Evolutionary conservation across 2,329 filamentous ascomycete species (phyloP), one percentile per base, ranked within the genome.

Genomic region (Penicillium concentricum): DNA sequence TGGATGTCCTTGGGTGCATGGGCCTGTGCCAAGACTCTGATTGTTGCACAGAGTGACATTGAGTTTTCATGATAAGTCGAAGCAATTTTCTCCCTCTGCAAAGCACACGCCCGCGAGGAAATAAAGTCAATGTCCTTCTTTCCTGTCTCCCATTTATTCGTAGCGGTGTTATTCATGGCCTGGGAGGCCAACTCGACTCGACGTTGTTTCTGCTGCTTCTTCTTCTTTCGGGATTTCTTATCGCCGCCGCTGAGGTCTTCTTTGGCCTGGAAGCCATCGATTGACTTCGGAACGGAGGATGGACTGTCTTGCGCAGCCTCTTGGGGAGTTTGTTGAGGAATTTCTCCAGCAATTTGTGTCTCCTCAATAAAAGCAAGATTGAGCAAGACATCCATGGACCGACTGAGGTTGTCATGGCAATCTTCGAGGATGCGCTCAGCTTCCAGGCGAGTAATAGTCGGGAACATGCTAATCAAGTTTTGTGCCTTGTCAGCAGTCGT

Each of bases 281-380:
- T 79, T 0, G 92, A 90, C 69, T 89, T 93, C 1, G 81, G 78
- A 1, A 78, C 70, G 5, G 77, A 67, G 18, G 76, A 72, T 34
- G 73, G 76, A 45, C 74, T 71, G 2, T 72, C 76, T 18, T 39
- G 18, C 9, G 26, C 26, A 4, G 2, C 35, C 15, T 56, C 54
- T n/a, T 24, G 15, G 8, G 51, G 51, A 6, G 28, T 52, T 32
- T 52, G 13, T 35, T 52, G 54, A 7, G 48, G 35, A 3, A 16
- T 20, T 4, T 80, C 76, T 37, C 74, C 75, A 16, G 82, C 78
- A 52, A 84, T 79, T 0, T 83, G 83, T 1, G 80, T 82, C 55
- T 91, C 85, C 56, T 91, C 85, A 5, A 97, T 86, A 67, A 88
- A 91, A 20, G 89, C 85, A 15, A 91, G 81, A 62, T 89, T 95